Evolutionary conservation across 2,329 filamentous ascomycete genomes (phyloP).

Genomic region (Laburnicola sp.): DNA sequence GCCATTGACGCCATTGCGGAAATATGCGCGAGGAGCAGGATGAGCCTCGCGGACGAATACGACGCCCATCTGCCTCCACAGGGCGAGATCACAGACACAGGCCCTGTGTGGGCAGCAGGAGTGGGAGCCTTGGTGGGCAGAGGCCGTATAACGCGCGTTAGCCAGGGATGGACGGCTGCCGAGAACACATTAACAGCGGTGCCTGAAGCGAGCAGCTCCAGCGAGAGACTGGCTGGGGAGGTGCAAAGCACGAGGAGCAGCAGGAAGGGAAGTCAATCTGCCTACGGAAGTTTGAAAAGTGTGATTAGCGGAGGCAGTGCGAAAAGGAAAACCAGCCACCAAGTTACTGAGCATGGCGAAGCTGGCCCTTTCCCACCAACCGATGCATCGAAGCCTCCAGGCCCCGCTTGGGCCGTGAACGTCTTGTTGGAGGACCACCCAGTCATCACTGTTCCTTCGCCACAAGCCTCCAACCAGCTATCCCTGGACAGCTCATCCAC

Average conservation of each 20-base stretch:
- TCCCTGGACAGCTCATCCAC: slow-evolving; percentile 38
- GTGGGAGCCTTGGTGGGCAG: slow-evolving; percentile 35
- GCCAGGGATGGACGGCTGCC: slow-evolving; percentile 39
- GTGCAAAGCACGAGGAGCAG: slow-evolving; percentile 22
- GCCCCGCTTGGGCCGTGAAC: slow-evolving; percentile 36
- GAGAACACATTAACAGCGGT: slow-evolving; percentile 51
- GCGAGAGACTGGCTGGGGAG: slow-evolving; percentile 44
- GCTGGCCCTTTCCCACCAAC: slow-evolving; percentile 14
- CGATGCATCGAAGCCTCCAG: slow-evolving; percentile 18
- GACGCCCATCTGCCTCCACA: slow-evolving; percentile 64
- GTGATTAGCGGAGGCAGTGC: slow-evolving; percentile 43
- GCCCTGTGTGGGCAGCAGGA: slow-evolving; percentile 33
- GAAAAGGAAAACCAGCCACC: slow-evolving; percentile 31
- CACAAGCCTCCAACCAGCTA: slow-evolving; percentile 42
- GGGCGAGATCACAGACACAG: slow-evolving; percentile 55
- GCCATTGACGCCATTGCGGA: slow-evolving; percentile 66
- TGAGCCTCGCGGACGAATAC: slow-evolving; percentile 66
- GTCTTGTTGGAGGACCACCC: slow-evolving; percentile 31
- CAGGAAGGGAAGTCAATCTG: slow-evolving; percentile 41
- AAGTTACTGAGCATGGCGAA: slow-evolving; percentile 26
- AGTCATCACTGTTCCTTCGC: slow-evolving; percentile 37
- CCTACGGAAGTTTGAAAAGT: slow-evolving; percentile 45
- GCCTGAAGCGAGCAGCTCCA: slow-evolving; percentile 53
- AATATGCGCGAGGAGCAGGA: slow-evolving; percentile 63
- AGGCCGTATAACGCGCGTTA: slow-evolving; percentile 35